Evolutionary conservation across 1,284 basidiomycete species (phyloP).

Genomic region (Puccinia horiana): DNA sequence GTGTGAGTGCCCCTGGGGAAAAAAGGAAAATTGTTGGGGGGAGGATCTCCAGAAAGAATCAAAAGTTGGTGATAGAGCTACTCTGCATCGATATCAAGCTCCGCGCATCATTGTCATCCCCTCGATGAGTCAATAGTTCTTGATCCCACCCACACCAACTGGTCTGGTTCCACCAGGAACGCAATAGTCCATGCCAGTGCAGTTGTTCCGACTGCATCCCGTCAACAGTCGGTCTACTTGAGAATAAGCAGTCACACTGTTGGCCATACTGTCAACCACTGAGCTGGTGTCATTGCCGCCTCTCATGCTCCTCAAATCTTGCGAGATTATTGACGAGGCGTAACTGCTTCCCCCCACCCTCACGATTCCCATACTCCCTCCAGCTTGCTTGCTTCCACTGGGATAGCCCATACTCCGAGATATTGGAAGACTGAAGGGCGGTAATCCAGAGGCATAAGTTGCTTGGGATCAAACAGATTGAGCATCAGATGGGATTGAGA

Average conservation of each 20-base stretch:
- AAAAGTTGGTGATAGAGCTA: conserved; percentile 48
- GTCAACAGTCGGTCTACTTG: conserved; percentile 43
- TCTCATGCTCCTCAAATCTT: conserved; percentile 60
- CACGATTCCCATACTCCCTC: conserved; percentile 63
- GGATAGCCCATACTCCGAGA: conserved; percentile 66
- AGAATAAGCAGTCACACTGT: conserved; percentile 27
- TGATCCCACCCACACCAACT: neutral
- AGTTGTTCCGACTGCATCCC: conserved; percentile 30
- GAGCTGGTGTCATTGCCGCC: conserved; percentile 45
- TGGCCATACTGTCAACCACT: conserved; percentile 24
- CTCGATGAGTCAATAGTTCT: neutral
- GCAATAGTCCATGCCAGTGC: conserved; percentile 40
- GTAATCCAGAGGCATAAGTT: conserved; percentile 84
- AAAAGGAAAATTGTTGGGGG: neutral
- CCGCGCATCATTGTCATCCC: conserved; percentile 36
- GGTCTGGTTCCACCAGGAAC: no score
- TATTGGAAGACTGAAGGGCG: conserved; percentile 70
- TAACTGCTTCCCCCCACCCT: conserved; percentile 81
- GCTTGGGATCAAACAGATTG: conserved; percentile 92
- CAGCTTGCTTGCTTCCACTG: conserved; percentile 63
- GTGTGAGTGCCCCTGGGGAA: no score
- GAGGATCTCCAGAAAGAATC: neutral
- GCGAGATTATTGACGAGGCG: conserved; percentile 84
- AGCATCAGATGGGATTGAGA: conserved; percentile 92
- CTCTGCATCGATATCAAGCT: conserved; percentile 39